phyloP scores from a whole-genome alignment of 208 protist genomes.

The Trichomonas vaginalis region DNA sequence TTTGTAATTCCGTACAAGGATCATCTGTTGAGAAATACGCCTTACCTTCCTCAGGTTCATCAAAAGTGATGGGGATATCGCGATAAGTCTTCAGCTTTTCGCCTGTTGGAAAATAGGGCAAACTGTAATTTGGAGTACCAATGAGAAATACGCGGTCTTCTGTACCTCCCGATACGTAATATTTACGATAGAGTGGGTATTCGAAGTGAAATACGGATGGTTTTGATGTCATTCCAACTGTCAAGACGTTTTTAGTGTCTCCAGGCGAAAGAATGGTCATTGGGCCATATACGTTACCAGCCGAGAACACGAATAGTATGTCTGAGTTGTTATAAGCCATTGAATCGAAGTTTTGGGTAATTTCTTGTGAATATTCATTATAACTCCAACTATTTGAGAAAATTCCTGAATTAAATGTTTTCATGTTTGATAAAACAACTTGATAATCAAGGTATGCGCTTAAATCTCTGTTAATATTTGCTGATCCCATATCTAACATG shows the following conservation, averaged over 20 bases:
- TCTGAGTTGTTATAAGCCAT: background rate
- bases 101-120: background rate
- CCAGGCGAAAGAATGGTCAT: background rate
- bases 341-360: background rate
- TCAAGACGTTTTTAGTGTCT: background rate
- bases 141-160: background rate
- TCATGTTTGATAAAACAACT: background rate
- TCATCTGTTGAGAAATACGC: background rate
- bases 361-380: background rate
- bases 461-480: background rate
- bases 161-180: background rate
- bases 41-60: background rate
- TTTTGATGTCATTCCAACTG: background rate
- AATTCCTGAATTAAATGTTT: background rate
- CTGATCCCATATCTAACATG: background rate
- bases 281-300: background rate
- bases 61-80: background rate
- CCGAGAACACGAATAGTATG: background rate
- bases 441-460: background rate
- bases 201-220: background rate
- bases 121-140: background rate
- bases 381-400: background rate
- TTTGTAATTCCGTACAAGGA: background rate
- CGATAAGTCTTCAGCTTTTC: background rate
- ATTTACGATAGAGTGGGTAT: background rate